A percentile compares a stretch with the other conserved stretches of the same genome.
Conservation (phyloP, 805 yeast species). For the Peterozyma toletana region DNA sequence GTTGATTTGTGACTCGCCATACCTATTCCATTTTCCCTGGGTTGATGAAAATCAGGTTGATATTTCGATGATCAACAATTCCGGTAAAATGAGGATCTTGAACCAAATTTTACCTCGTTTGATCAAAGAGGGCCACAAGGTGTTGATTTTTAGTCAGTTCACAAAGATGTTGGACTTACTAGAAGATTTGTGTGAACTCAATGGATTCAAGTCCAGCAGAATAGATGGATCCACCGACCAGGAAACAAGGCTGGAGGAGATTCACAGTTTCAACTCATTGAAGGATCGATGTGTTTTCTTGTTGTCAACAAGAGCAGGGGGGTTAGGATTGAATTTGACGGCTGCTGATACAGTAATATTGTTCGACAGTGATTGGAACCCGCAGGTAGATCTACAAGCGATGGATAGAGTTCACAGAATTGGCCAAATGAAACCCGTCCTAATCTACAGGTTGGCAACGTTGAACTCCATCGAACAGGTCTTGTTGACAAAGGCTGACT, state of each 20-base stretch:
- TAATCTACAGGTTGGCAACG: conserved; percentile 71
- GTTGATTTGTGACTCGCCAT: conserved; percentile 80
- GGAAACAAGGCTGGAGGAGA: conserved; percentile 56
- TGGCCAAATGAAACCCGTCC: conserved; percentile 82
- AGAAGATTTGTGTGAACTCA: conserved; percentile 60
- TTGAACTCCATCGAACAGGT: conserved; percentile 80
- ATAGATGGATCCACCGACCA: conserved; percentile 75
- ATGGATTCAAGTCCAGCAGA: conserved; percentile 42
- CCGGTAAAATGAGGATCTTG: conserved; percentile 69
- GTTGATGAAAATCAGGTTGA: conserved; percentile 34
- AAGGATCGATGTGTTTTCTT: conserved; percentile 45
- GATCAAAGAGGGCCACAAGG: conserved; percentile 45
- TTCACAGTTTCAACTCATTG: conserved; percentile 40
- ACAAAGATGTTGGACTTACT: conserved; percentile 75
- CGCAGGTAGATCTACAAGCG: conserved; percentile 94
- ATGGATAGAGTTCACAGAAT: conserved; percentile 94
- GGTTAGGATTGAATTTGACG: conserved; percentile 80
- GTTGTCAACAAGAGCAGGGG: conserved; percentile 90
- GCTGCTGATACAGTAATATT: conserved; percentile 86
- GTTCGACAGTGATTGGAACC: conserved; percentile 96
- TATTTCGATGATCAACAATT: conserved; percentile 35
- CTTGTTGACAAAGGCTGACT: conserved; percentile 68
- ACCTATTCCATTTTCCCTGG: conserved; percentile 77
- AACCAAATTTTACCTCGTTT: conserved; percentile 54
- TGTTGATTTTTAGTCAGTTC: conserved; percentile 83